Conservation (phyloP, 129 eudicot genomes). For the Artemisia tridentata region DNA sequence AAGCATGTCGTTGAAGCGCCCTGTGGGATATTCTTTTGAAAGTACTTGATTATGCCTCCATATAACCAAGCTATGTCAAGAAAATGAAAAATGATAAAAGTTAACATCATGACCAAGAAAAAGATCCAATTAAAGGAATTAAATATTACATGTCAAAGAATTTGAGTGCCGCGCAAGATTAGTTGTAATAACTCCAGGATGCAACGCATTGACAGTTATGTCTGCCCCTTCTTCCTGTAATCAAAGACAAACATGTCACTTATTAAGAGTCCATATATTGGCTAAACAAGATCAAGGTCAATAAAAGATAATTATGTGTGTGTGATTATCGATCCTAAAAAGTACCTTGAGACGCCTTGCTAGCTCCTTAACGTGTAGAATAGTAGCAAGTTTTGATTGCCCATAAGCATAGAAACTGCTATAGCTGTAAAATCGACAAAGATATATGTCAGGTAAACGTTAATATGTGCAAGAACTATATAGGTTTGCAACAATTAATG, state of each 20-base stretch:
- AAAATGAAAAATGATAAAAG: neutral
- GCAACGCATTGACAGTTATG: conserved; percentile 32
- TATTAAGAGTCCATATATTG: too few relatives aligned
- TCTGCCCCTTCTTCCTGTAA: conserved; percentile 37
- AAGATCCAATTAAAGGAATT: neutral
- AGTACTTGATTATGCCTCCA: conserved; percentile 6
- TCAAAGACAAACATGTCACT: conserved; percentile 8
- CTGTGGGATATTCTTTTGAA: conserved; percentile 11
- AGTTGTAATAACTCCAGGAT: conserved; percentile 43
- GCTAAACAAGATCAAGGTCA: too few relatives aligned
- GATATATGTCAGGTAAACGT: neutral
- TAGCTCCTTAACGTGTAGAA: conserved; percentile 41
- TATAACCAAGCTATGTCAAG: conserved; percentile 22
- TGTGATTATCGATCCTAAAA: neutral
- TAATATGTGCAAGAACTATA: neutral
- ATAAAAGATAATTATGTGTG: too few relatives aligned
- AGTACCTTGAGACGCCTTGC: conserved; percentile 38
- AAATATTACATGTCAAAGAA: conserved; percentile 20
- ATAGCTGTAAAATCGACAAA: neutral
- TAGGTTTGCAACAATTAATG: neutral
- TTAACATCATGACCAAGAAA: conserved; percentile 13
- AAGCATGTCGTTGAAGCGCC: conserved; percentile 73
- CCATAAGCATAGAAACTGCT: conserved; percentile 25
- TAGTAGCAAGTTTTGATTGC: conserved; percentile 43
- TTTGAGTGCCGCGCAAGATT: conserved; percentile 35